Percentiles rank a stretch among this genome's conserved stretches.
These are phyloP conservation scores for Pestalotiopsis sp. DNA, from an alignment of 2,329 filamentous ascomycete species.

Conservation along the genomic window DNA sequence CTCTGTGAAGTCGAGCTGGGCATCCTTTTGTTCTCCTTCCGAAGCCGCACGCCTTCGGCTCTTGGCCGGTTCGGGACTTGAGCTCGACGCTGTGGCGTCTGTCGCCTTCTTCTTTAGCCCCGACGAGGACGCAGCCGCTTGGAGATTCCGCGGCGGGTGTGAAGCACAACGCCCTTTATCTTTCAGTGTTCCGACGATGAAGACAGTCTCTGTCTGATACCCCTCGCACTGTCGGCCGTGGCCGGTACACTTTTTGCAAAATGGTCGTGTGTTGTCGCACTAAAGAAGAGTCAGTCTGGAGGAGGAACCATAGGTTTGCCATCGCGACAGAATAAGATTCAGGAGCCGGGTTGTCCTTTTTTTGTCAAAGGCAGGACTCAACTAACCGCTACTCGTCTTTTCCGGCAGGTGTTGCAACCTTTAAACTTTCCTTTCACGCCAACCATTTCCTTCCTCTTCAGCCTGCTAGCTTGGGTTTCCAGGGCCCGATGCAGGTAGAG, in stretches of 20 bases:
- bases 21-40: constrained; percentile 8
- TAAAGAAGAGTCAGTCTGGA: background rate
- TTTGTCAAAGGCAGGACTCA: background rate
- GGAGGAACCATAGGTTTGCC: background rate
- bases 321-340: background rate
- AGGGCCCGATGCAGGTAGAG: background rate
- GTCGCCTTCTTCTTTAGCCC: constrained; percentile 31
- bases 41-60: constrained; percentile 12
- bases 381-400: constrained; percentile 15
- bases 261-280: constrained; percentile 64
- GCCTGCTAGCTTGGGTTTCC: background rate
- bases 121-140: constrained; percentile 21
- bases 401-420: constrained; percentile 17
- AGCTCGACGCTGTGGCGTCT: constrained; percentile 17
- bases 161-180: constrained; percentile 59
- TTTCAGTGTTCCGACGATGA: constrained; percentile 62
- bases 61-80: constrained; percentile 1
- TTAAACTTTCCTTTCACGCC: constrained; percentile 19
- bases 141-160: constrained; percentile 53
- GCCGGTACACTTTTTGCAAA: constrained; percentile 62
- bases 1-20: constrained; percentile 32
- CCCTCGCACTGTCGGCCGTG: constrained; percentile 61
- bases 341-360: background rate
- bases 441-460: constrained; percentile 10
- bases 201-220: constrained; percentile 64